Evolutionary conservation across 2,329 filamentous ascomycete species (phyloP).

Genomic region (Pseudogymnoascus sp.): DNA sequence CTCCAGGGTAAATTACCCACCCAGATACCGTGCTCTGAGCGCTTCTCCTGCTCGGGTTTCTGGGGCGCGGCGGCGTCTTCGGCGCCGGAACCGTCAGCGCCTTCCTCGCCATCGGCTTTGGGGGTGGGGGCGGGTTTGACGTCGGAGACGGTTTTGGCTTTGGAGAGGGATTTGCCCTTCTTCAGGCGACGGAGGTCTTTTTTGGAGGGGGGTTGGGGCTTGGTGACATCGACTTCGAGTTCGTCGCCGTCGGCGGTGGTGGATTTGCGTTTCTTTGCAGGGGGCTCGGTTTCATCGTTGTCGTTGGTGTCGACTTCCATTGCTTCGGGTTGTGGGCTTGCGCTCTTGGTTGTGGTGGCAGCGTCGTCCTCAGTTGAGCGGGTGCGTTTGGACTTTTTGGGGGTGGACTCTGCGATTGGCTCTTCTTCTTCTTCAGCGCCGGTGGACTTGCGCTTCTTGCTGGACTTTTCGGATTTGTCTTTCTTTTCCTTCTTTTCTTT

Average conservation of each 20-base stretch:
- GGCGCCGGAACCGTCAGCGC: constrained; percentile 18
- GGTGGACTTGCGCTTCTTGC: constrained; percentile 41
- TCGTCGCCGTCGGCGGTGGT: constrained; percentile 44
- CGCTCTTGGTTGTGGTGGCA: constrained; percentile 7
- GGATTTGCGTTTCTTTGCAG: constrained; percentile 60
- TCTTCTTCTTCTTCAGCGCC: constrained; percentile 14
- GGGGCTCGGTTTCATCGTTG: constrained; percentile 11
- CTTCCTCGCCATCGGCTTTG: constrained; percentile 26
- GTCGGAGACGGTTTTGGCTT: constrained; percentile 34
- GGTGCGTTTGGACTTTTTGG: constrained; percentile 3
- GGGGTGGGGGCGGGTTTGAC: constrained; percentile 30
- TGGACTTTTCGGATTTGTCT: constrained; percentile 16
- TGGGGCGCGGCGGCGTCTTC: constrained; percentile 20
- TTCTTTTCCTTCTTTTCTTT: constrained; percentile 25
- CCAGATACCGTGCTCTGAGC: constrained; percentile 84
- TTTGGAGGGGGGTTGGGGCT: constrained; percentile 93
- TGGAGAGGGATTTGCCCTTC: constrained; percentile 57
- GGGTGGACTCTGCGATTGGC: not conserved
- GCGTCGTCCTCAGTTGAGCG: not conserved
- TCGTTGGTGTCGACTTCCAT: not conserved
- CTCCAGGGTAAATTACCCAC: constrained; percentile 91
- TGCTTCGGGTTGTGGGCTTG: constrained; percentile 11
- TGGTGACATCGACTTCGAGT: constrained; percentile 79
- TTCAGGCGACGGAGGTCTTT: constrained; percentile 84
- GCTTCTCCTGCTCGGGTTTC: constrained; percentile 40